Conservation (phyloP, 257 asterid genomes). For the Leonotis leonurus region DNA sequence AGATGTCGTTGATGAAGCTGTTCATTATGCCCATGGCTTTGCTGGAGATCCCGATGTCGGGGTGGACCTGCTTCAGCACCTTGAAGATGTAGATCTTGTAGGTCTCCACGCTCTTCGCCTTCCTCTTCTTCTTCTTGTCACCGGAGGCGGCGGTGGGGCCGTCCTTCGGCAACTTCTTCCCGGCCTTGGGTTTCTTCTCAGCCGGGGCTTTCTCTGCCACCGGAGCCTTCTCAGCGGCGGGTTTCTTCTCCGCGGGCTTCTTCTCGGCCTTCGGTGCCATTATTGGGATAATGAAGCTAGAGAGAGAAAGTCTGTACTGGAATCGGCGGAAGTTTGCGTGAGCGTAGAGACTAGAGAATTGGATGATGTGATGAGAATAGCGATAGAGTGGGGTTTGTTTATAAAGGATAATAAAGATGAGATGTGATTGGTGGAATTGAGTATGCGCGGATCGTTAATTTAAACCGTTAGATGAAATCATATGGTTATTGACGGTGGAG, state of each 20-base stretch:
- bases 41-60: slow-evolving; percentile 70
- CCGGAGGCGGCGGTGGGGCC: slow-evolving; percentile 35
- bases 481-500: background rate
- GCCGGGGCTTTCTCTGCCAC: slow-evolving; percentile 57
- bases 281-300: background rate
- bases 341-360: background rate
- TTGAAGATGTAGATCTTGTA: slow-evolving; percentile 80
- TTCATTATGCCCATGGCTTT: slow-evolving; percentile 80
- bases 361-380: background rate
- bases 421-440: slow-evolving; percentile 19
- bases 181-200: slow-evolving; percentile 62
- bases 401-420: slow-evolving; percentile 13
- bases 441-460: slow-evolving; percentile 11
- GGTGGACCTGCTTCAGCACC: slow-evolving; percentile 71
- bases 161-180: slow-evolving; percentile 65
- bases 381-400: background rate
- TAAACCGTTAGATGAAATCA: background rate
- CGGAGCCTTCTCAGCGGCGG: slow-evolving; percentile 56
- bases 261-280: slow-evolving; percentile 64
- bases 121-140: slow-evolving; percentile 60
- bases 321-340: background rate
- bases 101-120: slow-evolving; percentile 44
- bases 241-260: slow-evolving; percentile 65
- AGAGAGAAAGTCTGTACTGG: background rate
- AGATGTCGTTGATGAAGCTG: slow-evolving; percentile 68